Base-by-base conservation (phyloP, 441 rosid species). In the Eutrema salsugineum region DNA sequence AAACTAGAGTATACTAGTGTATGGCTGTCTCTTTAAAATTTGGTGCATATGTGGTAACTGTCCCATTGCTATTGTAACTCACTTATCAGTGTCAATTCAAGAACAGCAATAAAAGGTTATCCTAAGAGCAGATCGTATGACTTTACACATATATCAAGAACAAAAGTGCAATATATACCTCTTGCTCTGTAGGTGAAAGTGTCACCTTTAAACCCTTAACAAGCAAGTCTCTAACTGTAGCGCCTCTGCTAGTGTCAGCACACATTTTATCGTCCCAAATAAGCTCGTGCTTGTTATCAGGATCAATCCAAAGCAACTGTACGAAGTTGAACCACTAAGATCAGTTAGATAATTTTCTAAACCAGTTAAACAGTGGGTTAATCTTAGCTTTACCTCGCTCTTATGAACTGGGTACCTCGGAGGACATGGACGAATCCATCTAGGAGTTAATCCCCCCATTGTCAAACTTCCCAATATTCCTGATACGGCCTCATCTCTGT, bases 181-280 rank as follows among this genome's bases (percentile, higher is more conserved):
- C 97, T 65, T 89, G 91, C 73, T 91, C 93, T 22, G 87, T 66
- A 56, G 96, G 99, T 32, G 87, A 85, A 57, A 95, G 84, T 58
- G 97, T 81, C 68, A 90, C 94, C 88, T 88, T 90, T 70, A 89
- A 77, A 71, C 97, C 98, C 84, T 92, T 90, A 49, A 84, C 84
- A 82, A 95, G 91, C 71, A 90, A 80, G 84, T 89, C 97, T 78
- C 88, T 89, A 40, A 95, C 89, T 15, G 91, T 91, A 28, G 91
- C 92, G 47, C 96, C 97, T 80, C 89, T 87, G 84, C 98, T 91
- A 14, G 97, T 93, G 86, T 95, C 97, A 62, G 97, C 99, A 85
- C 98, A 95, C 97, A 95, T 95, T 57, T 94, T 88, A 64, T 87
- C 86, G 70, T 95, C 98, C 99, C 99, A 95, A 60, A 88, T 74